A percentile compares a stretch with the other conserved stretches of the same genome.
Conservation (phyloP, 2,329 filamentous ascomycete genomes). For the Penicillium frequentans region DNA sequence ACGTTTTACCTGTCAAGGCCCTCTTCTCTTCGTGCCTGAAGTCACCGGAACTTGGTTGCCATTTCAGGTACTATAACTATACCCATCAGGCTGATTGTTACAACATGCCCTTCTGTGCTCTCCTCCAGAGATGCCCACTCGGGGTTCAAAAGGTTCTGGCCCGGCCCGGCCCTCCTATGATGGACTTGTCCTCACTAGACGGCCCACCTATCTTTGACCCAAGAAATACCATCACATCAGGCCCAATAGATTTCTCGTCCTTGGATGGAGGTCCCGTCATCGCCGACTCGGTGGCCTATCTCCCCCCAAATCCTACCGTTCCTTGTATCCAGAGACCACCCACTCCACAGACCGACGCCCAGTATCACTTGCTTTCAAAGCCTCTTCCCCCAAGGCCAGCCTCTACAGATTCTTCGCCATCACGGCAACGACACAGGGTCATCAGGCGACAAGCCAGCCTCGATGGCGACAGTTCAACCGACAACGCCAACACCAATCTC, state of each 20-base stretch:
- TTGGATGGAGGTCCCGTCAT: conserved; percentile 33
- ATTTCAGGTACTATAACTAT: neutral
- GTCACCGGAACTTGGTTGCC: neutral
- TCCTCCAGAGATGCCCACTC: conserved; percentile 6
- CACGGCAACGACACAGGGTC: neutral
- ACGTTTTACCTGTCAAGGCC: neutral
- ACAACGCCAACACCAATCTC: neutral
- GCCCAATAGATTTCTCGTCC: neutral
- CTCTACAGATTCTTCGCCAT: conserved; percentile 5
- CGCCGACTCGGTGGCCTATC: conserved; percentile 19
- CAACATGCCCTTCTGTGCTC: conserved; percentile 11
- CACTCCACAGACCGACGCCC: conserved; percentile 4
- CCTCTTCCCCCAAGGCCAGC: conserved; percentile 13
- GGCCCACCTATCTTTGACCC: conserved; percentile 31
- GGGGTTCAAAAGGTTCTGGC: neutral
- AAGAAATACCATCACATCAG: neutral
- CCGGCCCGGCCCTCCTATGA: conserved; percentile 3
- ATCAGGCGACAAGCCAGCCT: neutral
- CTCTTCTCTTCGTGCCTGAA: neutral
- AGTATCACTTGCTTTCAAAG: conserved; percentile 17
- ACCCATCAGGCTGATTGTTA: neutral
- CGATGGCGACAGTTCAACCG: neutral
- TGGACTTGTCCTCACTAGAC: conserved; percentile 39
- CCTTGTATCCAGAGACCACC: conserved; percentile 6
- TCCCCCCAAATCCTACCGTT: neutral